Evolutionary conservation across 306 rosid species (phyloP), one percentile per base, ranked within the genome.

Genomic region (Cicer yamashitae): DNA sequence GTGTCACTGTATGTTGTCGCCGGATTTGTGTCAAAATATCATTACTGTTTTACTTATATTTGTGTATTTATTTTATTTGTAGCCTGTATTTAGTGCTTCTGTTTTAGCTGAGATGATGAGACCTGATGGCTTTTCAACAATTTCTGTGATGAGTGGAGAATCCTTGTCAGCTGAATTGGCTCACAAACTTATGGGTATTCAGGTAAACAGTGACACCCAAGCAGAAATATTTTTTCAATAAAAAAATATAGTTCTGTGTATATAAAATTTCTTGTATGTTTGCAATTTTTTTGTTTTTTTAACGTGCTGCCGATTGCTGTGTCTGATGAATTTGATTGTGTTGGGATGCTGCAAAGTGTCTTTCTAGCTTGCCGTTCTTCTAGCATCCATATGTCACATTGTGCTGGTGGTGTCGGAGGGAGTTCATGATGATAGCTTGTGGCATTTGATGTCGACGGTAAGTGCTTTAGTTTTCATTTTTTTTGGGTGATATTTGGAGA

Each of bases 401-500:
- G 20, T 92, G 77, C 87, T 90, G 87, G 97, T 91, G 82, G 88
- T 93, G 67, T 91, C 98, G 0, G 97, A 93, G 40, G 98, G 96
- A 83, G 90, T 85, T 73, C 90, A 86, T 67, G 96, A 89, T 67
- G 80, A 79, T 70, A 85, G 75, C 83, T 81, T 86, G 96, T 93
- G 98, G 98, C 89, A 75, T 34, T 84, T 93, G 77, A 88, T 91
- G 92, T 85, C 77, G n/a, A 93, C 93, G 79, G 98, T 93, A 82
- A 14, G 69, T 58, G 60, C 51, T 60, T 54, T 67, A 20, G 53
- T 46, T 20, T 58, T 53, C 41, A 10, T 72, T 52, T 58, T 43
- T 60, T 43, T 14, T 13, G 0, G 5, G 22, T 67, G 57, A 6
- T 65, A 13, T 52, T 73, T 66, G 65, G 39, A 66, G 48, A 67